These are phyloP conservation scores for Zalerion maritima DNA, from an alignment of 495 filamentous ascomycete genomes.

Conservation along the genomic window DNA sequence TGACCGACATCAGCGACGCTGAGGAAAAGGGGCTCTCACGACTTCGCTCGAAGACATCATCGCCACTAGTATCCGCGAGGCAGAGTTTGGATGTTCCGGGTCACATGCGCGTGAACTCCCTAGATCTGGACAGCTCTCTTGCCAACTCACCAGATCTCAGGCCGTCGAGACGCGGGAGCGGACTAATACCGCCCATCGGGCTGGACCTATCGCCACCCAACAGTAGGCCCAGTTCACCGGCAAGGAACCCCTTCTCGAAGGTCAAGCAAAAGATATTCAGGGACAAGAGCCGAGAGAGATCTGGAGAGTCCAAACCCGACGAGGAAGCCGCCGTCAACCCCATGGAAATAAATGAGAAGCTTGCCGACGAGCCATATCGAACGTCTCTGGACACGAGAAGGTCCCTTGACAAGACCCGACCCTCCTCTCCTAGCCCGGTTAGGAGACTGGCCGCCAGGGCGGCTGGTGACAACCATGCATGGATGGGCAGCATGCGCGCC, in stretches of 20 bases:
- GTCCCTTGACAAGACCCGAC: constrained; percentile 14
- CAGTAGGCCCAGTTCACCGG: constrained; percentile 27
- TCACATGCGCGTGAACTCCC: constrained; percentile 18
- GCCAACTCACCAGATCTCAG: constrained; percentile 23
- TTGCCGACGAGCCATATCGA: constrained; percentile 11
- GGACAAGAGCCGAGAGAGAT: constrained; percentile 28
- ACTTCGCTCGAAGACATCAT: constrained; percentile 9
- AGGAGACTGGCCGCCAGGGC: constrained; percentile 15
- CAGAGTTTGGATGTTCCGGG: constrained; percentile 27
- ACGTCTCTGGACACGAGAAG: constrained; percentile 12
- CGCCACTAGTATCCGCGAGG: constrained; percentile 13
- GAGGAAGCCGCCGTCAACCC: constrained; percentile 11
- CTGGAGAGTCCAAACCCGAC: constrained; percentile 8
- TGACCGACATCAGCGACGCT: constrained; percentile 18
- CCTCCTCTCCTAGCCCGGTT: constrained; percentile 22
- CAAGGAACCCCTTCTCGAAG: constrained; percentile 27
- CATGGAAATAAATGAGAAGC: constrained; percentile 8
- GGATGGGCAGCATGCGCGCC: constrained; percentile 21
- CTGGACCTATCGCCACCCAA: constrained; percentile 28
- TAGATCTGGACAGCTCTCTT: constrained; percentile 25
- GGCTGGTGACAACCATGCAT: constrained; percentile 21
- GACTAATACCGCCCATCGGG: constrained; percentile 21
- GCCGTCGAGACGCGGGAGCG: constrained; percentile 14
- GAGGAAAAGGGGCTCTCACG: constrained; percentile 10
- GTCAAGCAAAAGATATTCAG: constrained; percentile 34